Evolutionary conservation across 2,329 filamentous ascomycete species (phyloP), one percentile per base, ranked within the genome.

Genomic region (Cladosporium sp.): DNA sequence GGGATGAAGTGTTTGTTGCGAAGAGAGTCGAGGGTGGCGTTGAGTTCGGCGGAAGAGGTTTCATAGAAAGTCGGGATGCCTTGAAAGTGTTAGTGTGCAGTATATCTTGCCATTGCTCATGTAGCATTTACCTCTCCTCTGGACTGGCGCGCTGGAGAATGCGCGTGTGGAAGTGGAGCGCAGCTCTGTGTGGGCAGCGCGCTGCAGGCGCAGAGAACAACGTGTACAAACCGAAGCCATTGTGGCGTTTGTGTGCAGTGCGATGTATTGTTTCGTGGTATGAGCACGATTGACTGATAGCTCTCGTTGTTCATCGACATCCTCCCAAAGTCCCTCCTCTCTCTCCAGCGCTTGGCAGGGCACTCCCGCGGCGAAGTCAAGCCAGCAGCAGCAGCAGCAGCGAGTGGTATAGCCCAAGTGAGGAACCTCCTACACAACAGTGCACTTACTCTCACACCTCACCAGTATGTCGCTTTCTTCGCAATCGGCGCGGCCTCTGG

Each of bases 401-500:
- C 21, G 21, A 44, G 23, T 63, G 50, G 61, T 56, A 63, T 55
- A 56, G 61, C 29, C 52, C 40, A 49, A 46, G n/a, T 23, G 10
- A 46, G 40, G 40, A 46, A 40, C 50, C 37, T 57, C 53, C 28
- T 23, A 3, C 29, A 31, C 12, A 52, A 14, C 46, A 65, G 55
- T 31, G 21, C 50, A 55, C 18, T 56, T 46, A 29, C 60, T 44
- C 65, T 62, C 44, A 18, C 65, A 66, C 46, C 16, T 52, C 21
- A 37, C 65, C 57, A 68, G 16, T 53, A 92, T 91, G 84, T 83
- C 85, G 70, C 82, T 86, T 70, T 79, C 84, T 67, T 74, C 84
- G 74, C 80, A 86, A 65, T 79, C 83, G 56, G 76, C 83, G 79
- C 88, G 90, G 85, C 89, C 90, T 68, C 79, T 91, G 75, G 86